A percentile compares a stretch with the other conserved stretches of the same genome.
Evolutionary conservation across 1,284 basidiomycete genomes (phyloP).

Genomic region (Trametes hirsuta): DNA sequence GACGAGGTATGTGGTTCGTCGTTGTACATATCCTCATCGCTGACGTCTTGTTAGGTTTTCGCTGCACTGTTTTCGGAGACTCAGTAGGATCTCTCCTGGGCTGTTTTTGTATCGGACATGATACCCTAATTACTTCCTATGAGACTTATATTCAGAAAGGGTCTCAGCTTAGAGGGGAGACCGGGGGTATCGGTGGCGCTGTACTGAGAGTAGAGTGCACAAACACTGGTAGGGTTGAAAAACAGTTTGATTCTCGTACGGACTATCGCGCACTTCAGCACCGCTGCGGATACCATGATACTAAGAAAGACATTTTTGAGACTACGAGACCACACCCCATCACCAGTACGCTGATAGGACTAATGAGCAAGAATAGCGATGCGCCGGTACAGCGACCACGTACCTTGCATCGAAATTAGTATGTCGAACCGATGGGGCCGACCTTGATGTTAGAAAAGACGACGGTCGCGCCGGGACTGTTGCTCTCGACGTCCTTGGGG

Average conservation of each 20-base stretch:
- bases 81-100: not conserved
- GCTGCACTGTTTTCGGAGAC: conserved; percentile 30
- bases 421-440: conserved; percentile 57
- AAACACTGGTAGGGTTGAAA: not conserved
- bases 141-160: not conserved
- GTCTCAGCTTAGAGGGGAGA: too few relatives aligned
- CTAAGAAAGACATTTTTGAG: not conserved
- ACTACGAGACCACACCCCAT: not conserved
- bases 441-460: conserved; percentile 61
- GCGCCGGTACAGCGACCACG: not conserved
- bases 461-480: conserved; percentile 45
- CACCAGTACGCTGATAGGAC: too few relatives aligned
- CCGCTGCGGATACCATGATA: conserved; percentile 1
- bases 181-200: too few relatives aligned
- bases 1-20: conserved; percentile 70
- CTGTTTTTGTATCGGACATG: not conserved
- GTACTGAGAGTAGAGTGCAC: not conserved
- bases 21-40: not conserved
- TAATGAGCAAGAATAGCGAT: not conserved
- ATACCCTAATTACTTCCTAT: conserved; percentile 1
- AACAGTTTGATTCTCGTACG: not conserved
- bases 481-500: conserved; percentile 49
- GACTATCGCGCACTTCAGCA: not conserved
- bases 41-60: conserved; percentile 26
- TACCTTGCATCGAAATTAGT: conserved; percentile 5